Base-by-base conservation (phyloP, 176 grass and related monocot species). In the Typha latifolia region DNA sequence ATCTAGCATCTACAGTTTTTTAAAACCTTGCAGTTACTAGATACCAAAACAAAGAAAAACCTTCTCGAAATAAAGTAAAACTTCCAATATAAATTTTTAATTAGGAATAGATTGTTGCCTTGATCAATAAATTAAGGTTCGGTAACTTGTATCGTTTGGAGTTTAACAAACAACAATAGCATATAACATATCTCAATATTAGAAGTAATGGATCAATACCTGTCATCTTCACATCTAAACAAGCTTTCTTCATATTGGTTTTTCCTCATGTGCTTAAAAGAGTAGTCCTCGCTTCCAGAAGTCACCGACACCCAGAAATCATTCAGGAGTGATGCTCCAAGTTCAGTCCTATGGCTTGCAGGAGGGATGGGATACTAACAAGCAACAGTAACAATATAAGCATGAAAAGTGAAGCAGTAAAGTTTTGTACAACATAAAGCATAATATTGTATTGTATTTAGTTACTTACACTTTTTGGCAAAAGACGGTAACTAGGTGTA, bases 261-360 rank as follows among this genome's bases (percentile, higher is more conserved):
- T 79, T 91, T 91, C 31, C 88, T 59, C 88, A 91, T 91, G 74
- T 91, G 88, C 72, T 87, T 91, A 69, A 91, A 91, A 82, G 88
- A 91, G 68, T 87, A 91, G 79, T 91, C 88, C 57, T 91, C 88
- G 63, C 84, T 91, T 84, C 88, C 88, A 27, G 88, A 91, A 47
- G 88, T 91, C 29, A 91, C 84, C 18, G 88, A 87, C 32, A 91
- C 88, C 88, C 88, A 91, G 4, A 70, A 26, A 82, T 91, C 88
- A 73, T 91, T 91, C 59, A 91, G 68, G 6, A 87, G 75, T 16
- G 74, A 79, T 29, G 50, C 59, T 72, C 81, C 88, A 37, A 91
- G 84, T 4, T 80, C 71, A 59, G 84, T 84, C 69, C 84, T 91
- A 72, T 66, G 77, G 77, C 84, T 84, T 73, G 88, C 75, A 81